Percentiles rank a stretch among this genome's conserved stretches.
These are phyloP conservation scores for Pyrus hybrid DNA, from an alignment of 331 rosid species.

Conservation along the genomic window DNA sequence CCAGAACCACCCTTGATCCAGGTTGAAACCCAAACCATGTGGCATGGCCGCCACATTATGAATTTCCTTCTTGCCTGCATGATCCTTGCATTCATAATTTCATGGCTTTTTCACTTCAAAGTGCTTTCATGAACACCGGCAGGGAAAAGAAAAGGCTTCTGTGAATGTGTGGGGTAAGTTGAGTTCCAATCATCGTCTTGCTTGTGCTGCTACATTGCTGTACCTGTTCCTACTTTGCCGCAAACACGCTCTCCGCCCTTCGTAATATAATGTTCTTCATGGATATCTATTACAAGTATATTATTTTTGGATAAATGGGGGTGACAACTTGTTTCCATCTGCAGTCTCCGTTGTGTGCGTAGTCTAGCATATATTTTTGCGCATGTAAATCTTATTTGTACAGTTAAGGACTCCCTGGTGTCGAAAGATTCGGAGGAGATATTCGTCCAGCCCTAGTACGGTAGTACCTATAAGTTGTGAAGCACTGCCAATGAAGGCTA, in stretches of 20 bases:
- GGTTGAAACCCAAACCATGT: slow-evolving; percentile 25
- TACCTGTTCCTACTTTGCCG: not conserved
- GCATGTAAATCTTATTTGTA: not conserved
- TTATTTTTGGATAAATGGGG: not conserved
- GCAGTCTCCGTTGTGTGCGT: not conserved
- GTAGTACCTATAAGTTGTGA: not conserved
- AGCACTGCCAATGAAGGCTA: too few species aligned
- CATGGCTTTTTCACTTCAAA: slow-evolving; percentile 48
- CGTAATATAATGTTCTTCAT: not conserved
- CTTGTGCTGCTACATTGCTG: not conserved
- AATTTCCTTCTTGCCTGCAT: slow-evolving; percentile 39
- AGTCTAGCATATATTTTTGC: not conserved
- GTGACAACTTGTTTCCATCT: not conserved
- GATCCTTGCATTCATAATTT: slow-evolving; percentile 35
- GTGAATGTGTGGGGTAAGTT: not conserved
- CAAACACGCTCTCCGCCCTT: not conserved
- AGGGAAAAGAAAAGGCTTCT: not conserved
- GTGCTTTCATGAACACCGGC: slow-evolving; percentile 4
- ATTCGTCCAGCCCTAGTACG: not conserved
- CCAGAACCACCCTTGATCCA: slow-evolving; percentile 10
- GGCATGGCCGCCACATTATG: slow-evolving; percentile 34
- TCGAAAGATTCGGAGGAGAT: not conserved
- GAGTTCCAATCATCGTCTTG: not conserved
- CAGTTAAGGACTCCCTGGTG: not conserved
- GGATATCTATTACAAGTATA: not conserved